Percentiles rank a stretch among this genome's conserved stretches.
Conservation (phyloP, 2,329 filamentous ascomycete genomes). For the Epichloe sp. region DNA sequence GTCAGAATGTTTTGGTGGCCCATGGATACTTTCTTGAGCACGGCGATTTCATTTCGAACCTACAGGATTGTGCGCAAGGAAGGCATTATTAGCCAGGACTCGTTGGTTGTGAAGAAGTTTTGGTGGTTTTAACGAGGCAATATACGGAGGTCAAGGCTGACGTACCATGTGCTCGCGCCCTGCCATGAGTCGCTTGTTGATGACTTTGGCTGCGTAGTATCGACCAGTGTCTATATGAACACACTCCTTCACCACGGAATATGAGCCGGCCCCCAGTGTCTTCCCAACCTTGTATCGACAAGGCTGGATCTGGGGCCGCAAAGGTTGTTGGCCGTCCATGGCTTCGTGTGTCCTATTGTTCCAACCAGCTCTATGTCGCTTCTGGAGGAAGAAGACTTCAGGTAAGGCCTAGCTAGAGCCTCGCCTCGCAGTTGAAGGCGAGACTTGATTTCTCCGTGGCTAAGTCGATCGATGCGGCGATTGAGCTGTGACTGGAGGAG, state of each 20-base stretch:
- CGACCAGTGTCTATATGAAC: slow-evolving; percentile 95
- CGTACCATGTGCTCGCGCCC: slow-evolving; percentile 93
- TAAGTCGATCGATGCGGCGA: background rate
- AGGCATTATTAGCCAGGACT: background rate
- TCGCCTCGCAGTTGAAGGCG: background rate
- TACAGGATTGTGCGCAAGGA: slow-evolving; percentile 20
- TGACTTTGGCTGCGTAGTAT: slow-evolving; percentile 98
- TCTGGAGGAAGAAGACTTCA: background rate
- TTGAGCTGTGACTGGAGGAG: background rate
- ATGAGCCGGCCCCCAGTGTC: slow-evolving; percentile 89
- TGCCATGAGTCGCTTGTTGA: slow-evolving; percentile 97
- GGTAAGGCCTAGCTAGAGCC: background rate
- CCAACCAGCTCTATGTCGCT: background rate
- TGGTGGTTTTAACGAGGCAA: background rate
- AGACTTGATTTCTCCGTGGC: background rate
- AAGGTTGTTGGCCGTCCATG: slow-evolving; percentile 17
- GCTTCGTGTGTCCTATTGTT: background rate
- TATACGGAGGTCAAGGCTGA: background rate
- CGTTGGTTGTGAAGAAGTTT: background rate
- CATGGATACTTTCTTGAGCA: slow-evolving; percentile 97
- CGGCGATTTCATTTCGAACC: slow-evolving; percentile 96
- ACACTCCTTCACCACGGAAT: slow-evolving; percentile 97
- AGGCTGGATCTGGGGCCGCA: slow-evolving; percentile 63
- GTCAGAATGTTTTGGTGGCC: slow-evolving; percentile 97
- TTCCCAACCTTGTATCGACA: slow-evolving; percentile 98